A percentile compares a stretch with the other conserved stretches of the same genome.
phyloP scores from a whole-genome alignment of 495 filamentous ascomycete species.

The Margaritispora aquatica region DNA sequence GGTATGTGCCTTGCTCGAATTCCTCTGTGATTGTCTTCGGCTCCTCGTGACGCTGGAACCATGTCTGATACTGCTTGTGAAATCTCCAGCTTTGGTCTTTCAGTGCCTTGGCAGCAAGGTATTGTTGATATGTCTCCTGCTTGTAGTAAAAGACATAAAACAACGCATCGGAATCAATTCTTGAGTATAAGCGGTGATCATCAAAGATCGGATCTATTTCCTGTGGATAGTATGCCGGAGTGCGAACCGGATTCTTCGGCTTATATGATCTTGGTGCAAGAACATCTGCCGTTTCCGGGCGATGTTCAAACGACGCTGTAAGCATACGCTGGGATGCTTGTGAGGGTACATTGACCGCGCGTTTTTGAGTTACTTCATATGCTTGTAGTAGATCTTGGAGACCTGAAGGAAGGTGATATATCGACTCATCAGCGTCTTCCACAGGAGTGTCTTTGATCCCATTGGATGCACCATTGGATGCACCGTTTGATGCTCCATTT shows the following conservation, averaged over 20 bases:
- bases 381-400: constrained; percentile 86
- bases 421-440: constrained; percentile 66
- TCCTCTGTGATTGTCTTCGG: constrained; percentile 98
- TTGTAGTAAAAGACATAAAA: constrained; percentile 99
- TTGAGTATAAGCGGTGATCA: constrained; percentile 77
- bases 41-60: constrained; percentile 98
- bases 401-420: constrained; percentile 89
- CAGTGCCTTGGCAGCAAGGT: constrained; percentile 88
- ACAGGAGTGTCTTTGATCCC: constrained; percentile 39
- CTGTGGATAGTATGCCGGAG: constrained; percentile 82
- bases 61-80: constrained; percentile 99
- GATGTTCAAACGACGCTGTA: constrained; percentile 57
- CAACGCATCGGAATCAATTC: constrained; percentile 92
- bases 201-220: constrained; percentile 86
- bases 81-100: constrained; percentile 98
- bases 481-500: constrained; percentile 19
- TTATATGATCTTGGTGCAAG: constrained; percentile 79
- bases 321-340: constrained; percentile 68
- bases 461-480: constrained; percentile 48
- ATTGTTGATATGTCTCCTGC: constrained; percentile 92
- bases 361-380: constrained; percentile 76
- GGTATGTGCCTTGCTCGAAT: constrained; percentile 96
- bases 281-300: constrained; percentile 70
- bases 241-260: constrained; percentile 71
- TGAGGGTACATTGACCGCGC: constrained; percentile 44